Base-by-base conservation (phyloP, 2,329 filamentous ascomycete genomes). In the Thyridium curvatum region DNA sequence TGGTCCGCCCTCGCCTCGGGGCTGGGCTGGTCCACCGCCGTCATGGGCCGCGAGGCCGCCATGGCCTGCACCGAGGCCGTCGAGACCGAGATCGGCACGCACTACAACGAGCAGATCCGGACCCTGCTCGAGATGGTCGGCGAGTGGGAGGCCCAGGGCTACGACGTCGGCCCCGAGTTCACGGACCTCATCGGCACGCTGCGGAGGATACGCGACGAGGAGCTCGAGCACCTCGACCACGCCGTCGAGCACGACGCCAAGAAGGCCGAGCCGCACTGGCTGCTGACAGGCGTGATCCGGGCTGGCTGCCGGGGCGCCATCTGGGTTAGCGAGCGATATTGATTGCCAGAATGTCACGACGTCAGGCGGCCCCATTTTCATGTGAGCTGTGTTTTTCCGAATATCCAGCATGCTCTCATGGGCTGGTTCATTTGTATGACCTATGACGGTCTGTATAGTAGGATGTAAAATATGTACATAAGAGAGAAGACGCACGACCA, bases 51-150 rank as follows among this genome's bases (percentile, higher is more conserved):
- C 35, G 89, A 97, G 64, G 90, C 91, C 2, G 91, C 93, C 29
- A 98, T 98, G 93, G 93, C 93, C 12, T 98, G 93, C 59, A 97
- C 93, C 1, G 93, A 98, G 64, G 93, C 93, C 1, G 91, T 98
- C 2, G 93, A 98, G 71, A 98, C 91, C 7, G 93, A 97, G 68
- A 98, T 98, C 46, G 93, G 93, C 3, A 80, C 80, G 18, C 93
- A 98, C 65, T 98, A 98, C 61, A 97, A 97, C 58, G 80, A 81
- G 47, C 93, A 98, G 66, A 88, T 98, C 32, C 71, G 87, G 18
- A 75, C 78, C 38, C 65, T 98, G 51, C 61, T 97, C 30, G 82
- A 84, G 45, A 96, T 94, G 83, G 77, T 87, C 41, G 70, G 76
- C 8, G 75, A 82, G 47, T 86, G 89, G 70, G 78, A 91, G 62